phyloP scores from a whole-genome alignment of 2,329 filamentous ascomycete species.

The Cladosporium cucumerinum region DNA sequence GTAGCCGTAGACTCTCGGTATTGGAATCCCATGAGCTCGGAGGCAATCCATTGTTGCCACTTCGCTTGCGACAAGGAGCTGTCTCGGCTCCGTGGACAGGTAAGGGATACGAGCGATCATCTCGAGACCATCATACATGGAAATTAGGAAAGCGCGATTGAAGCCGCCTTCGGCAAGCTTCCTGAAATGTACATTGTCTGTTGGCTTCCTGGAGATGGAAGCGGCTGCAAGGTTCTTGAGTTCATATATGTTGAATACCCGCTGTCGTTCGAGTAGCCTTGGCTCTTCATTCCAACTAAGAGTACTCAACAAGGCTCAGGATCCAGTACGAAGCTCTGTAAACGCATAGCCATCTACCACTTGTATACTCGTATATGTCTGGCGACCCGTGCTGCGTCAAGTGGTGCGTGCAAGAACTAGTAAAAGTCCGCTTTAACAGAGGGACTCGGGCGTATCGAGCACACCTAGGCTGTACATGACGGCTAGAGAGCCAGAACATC shows the following conservation, averaged over 20 bases:
- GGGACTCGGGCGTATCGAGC: too few relatives aligned
- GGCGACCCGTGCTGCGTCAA: not conserved
- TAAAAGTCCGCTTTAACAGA: not conserved
- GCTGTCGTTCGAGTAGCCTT: constrained; percentile 19
- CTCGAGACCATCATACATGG: constrained; percentile 26
- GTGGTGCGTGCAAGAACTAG: not conserved
- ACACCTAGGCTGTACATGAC: too few relatives aligned
- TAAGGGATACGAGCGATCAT: constrained; percentile 29
- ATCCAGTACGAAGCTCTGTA: not conserved
- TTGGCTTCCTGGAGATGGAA: not conserved
- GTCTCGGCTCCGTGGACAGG: constrained; percentile 21
- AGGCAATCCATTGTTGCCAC: constrained; percentile 30
- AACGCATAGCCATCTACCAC: constrained; percentile 25
- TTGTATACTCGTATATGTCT: constrained; percentile 21
- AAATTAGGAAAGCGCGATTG: constrained; percentile 25
- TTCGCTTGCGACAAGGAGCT: constrained; percentile 26
- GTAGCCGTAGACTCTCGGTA: constrained; percentile 23
- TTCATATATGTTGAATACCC: constrained; percentile 19
- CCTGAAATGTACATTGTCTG: constrained; percentile 18
- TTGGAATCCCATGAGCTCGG: constrained; percentile 22
- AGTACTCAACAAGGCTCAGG: not conserved
- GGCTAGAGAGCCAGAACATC: too few relatives aligned
- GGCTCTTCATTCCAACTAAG: constrained; percentile 23
- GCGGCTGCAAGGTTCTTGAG: not conserved
- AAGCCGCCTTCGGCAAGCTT: constrained; percentile 29